These are phyloP conservation scores for Emericellopsis cladophorae DNA, from an alignment of 2,329 filamentous ascomycete species.

Conservation along the genomic window DNA sequence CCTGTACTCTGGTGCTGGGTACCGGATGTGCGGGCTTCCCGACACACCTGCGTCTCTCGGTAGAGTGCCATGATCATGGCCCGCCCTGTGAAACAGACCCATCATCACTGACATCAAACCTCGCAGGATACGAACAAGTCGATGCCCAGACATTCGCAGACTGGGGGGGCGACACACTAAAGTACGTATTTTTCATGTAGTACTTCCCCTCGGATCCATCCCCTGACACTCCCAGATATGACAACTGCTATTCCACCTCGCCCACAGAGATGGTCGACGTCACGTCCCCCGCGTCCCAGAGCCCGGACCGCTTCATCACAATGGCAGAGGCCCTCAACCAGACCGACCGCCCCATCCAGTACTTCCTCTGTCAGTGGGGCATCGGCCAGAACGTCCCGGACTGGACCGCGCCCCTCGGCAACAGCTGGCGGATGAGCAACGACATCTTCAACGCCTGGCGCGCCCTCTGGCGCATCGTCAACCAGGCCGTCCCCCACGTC, in stretches of 20 bases:
- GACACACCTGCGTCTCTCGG: slow-evolving; percentile 30
- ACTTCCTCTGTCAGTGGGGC: slow-evolving; percentile 41
- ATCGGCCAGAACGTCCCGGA: slow-evolving; percentile 31
- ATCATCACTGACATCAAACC: neutral
- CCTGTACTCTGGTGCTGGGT: slow-evolving; percentile 37
- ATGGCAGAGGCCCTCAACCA: slow-evolving; percentile 29
- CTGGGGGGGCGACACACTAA: slow-evolving; percentile 35
- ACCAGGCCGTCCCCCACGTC: slow-evolving; percentile 34
- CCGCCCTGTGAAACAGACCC: neutral
- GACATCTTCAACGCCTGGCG: slow-evolving; percentile 39
- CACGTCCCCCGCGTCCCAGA: slow-evolving; percentile 7
- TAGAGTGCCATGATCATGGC: slow-evolving; percentile 8
- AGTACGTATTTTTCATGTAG: slow-evolving; percentile 12
- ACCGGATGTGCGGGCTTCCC: slow-evolving; percentile 28
- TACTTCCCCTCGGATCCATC: too few species aligned
- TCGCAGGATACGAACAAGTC: slow-evolving; percentile 24
- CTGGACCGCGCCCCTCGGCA: slow-evolving; percentile 30
- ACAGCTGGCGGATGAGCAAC: slow-evolving; percentile 38
- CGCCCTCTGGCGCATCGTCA: slow-evolving; percentile 36
- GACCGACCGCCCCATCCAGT: slow-evolving; percentile 27
- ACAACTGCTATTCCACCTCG: slow-evolving; percentile 34
- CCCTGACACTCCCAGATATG: slow-evolving; percentile 16
- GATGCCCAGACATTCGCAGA: slow-evolving; percentile 25
- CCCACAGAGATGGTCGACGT: slow-evolving; percentile 24
- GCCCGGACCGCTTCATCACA: slow-evolving; percentile 26